Evolutionary conservation across 306 rosid species (phyloP), one percentile per base, ranked within the genome.

Genomic region (Aeschynomene evenia): DNA sequence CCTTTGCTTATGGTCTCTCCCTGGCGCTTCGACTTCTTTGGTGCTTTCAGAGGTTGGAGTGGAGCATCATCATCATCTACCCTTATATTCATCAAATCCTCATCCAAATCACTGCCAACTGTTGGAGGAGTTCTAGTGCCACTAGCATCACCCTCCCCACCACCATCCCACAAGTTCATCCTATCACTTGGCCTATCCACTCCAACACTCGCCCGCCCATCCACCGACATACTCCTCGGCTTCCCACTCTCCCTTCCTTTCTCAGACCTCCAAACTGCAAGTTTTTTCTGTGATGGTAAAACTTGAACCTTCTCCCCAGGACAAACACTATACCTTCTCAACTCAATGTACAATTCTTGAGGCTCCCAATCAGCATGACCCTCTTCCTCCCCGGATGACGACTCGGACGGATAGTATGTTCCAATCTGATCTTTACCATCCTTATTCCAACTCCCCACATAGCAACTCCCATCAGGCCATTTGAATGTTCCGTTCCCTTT

Each of bases 1-100:
- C 96, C 98, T 77, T 58, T 93, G 75, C 86, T 67, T 6, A 93
- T 90, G 26, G 84, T 83, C 28, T 93, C 98, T 63, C 97, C 98
- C 60, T 85, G 97, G 58, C 90, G 85, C 82, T 84, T 90, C 18
- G 82, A n/a, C 34, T 79, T 73, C 79, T 57, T 88, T 1, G 87
- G 82, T 18, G 71, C 84, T 80, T 61, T 87, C 50, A 87, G 33
- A 39, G 80, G 82, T 8, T 60, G 67, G 10, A 81, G 78, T 23
- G 71, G 72, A 24, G 19, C 40, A 20, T 68, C 58, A 64, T 46
- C 59, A 77, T 78, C 81, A 15, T 86, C 83, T 2, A 65, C 19
- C 50, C 46, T 56, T 15, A 79, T 19, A 43, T 68, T 37, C 45
- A 66, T 21, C 37, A 84, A 48, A 2, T 73, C 91, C n/a, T 84